phyloP scores from a whole-genome alignment of 176 grass and related monocot genomes.

The Juncus inflexus region DNA sequence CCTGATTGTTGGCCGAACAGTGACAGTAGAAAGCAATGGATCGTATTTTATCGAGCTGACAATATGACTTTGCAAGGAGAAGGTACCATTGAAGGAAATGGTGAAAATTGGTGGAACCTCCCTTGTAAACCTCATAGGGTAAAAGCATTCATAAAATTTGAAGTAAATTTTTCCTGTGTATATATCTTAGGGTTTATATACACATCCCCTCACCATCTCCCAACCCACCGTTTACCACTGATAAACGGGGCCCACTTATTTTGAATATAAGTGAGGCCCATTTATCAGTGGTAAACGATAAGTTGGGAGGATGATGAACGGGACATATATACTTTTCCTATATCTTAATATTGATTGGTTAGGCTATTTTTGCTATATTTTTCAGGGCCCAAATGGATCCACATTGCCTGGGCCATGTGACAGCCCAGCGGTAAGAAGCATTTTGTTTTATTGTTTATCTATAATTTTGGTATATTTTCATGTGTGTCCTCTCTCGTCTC shows the following conservation, averaged over 20 bases:
- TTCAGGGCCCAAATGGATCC: conserved; percentile 72
- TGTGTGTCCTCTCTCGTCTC: too few species aligned
- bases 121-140: conserved; percentile 84
- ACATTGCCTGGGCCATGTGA: conserved; percentile 74
- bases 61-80: conserved; percentile 49
- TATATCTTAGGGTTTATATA: too few species aligned
- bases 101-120: conserved; percentile 77
- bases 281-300: too few species aligned
- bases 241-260: too few species aligned
- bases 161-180: neutral
- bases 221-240: too few species aligned
- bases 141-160: conserved; percentile 1
- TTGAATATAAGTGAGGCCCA: too few species aligned
- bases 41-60: conserved; percentile 56
- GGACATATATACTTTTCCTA: neutral
- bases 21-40: conserved; percentile 56
- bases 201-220: too few species aligned
- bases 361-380: neutral
- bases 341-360: neutral
- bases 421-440: conserved; percentile 52
- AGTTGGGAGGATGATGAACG: too few species aligned
- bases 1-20: conserved; percentile 50
- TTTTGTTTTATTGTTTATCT: neutral
- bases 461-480: neutral
- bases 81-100: conserved; percentile 78